Evolutionary conservation across 225 moss, liverwort and hornwort genomes (phyloP), one percentile per base, ranked within the genome.

Genomic region (Bryoerythrophyllum caledonicum): DNA sequence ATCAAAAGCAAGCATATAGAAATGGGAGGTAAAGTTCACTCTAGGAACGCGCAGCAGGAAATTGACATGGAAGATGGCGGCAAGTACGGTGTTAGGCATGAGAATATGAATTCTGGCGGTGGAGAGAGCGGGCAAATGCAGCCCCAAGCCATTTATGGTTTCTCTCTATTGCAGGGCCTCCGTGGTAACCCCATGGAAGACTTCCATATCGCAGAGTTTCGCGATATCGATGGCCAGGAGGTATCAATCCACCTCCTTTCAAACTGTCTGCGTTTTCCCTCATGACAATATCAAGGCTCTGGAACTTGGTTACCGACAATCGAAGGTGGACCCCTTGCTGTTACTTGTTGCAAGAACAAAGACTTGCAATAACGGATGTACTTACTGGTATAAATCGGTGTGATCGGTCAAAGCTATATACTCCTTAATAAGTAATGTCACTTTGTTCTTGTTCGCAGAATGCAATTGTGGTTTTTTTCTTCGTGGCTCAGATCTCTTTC

Each of bases 141-240:
- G 76, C 96, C 96, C 46, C 94, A 97, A 77, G 92, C 87, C 49
- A 79, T 94, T 26, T 94, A 65, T 73, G 94, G 92, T 10, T 92
- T 82, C 71, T 90, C 84, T 38, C 79, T 93, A 9, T 68, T 91
- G 79, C 75, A 81, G 52, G 90, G 90, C 51, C 78, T 77, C 46
- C 90, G 89, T 17, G 83, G 91, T 19, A 88, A 81, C 52, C 87
- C 81, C 40, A 90, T 94, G 94, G 94, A 94, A 73, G 94, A 97
- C 82, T 87, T 89, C 37, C 91, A 92, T 82, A 82, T 86, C 23
- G 96, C 94, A 30, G 94, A 97, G 79, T 85, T 94, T 71, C 83
- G 91, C 72, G 74, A 91, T 56, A 66, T 93, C 48, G 83, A 72
- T 73, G 88, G 88, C 65, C 90, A 88, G 65, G 76, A 90, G 73